Conservation (phyloP, 2,329 filamentous ascomycete genomes). For the Diplocarpon rosae region DNA sequence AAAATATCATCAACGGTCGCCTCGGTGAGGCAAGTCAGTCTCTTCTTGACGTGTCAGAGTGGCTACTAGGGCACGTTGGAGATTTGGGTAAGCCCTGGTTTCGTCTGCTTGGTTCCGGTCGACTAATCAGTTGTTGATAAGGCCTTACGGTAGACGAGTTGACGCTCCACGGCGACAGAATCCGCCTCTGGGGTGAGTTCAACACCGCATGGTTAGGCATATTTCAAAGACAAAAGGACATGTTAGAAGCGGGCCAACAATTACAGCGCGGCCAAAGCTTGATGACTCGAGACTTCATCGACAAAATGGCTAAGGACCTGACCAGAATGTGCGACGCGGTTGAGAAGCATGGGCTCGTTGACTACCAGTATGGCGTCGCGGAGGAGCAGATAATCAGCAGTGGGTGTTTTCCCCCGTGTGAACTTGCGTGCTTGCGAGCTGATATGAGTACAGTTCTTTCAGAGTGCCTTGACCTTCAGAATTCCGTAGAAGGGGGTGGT, state of each 20-base stretch:
- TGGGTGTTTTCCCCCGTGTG: too few relatives aligned
- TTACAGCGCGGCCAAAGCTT: slow-evolving; percentile 41
- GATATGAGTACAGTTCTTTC: slow-evolving; percentile 33
- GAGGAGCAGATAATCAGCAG: slow-evolving; percentile 82
- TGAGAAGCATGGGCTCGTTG: slow-evolving; percentile 85
- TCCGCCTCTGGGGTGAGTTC: slow-evolving; percentile 87
- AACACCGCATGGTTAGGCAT: slow-evolving; percentile 84
- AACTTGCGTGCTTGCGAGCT: too few relatives aligned
- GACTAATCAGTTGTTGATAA: slow-evolving; percentile 35
- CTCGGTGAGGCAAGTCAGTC: slow-evolving; percentile 47
- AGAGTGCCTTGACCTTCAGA: slow-evolving; percentile 42
- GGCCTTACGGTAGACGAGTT: slow-evolving; percentile 79
- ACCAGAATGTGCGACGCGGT: slow-evolving; percentile 75
- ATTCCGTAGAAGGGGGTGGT: slow-evolving; percentile 27
- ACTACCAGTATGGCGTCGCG: slow-evolving; percentile 95
- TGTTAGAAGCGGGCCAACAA: slow-evolving; percentile 36
- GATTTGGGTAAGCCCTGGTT: slow-evolving; percentile 47
- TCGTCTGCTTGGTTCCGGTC: slow-evolving; percentile 21
- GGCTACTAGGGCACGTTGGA: slow-evolving; percentile 54
- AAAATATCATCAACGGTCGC: slow-evolving; percentile 47
- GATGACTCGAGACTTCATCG: slow-evolving; percentile 57
- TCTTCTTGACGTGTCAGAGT: slow-evolving; percentile 52
- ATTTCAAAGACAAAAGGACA: slow-evolving; percentile 72
- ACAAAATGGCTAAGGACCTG: slow-evolving; percentile 72
- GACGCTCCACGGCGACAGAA: slow-evolving; percentile 59